Evolutionary conservation across 345 rosid genomes (phyloP).

Genomic region (Dipteronia dyeriana): DNA sequence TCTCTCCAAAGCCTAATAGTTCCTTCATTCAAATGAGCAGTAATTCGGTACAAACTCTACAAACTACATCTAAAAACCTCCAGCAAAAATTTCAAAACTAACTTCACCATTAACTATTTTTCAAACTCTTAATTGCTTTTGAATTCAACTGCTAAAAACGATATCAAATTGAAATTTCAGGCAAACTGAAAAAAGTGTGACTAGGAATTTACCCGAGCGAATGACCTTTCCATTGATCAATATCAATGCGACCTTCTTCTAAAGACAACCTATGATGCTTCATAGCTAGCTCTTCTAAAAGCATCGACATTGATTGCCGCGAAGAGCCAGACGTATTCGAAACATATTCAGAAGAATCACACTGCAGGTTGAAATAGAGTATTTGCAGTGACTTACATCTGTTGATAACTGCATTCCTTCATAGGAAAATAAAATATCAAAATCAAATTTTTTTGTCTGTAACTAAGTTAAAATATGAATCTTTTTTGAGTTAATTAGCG

Average conservation of each 20-base stretch:
- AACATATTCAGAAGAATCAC: slow-evolving; percentile 14
- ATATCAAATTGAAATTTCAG: neutral
- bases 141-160: neutral
- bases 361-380: slow-evolving; percentile 47
- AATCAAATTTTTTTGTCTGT: neutral
- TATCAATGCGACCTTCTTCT: slow-evolving; percentile 40
- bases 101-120: too few relatives aligned
- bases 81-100: too few relatives aligned
- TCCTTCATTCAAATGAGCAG: too few relatives aligned
- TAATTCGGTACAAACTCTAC: too few relatives aligned
- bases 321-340: slow-evolving; percentile 26
- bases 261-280: slow-evolving; percentile 61
- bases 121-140: neutral
- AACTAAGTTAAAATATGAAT: neutral
- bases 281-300: slow-evolving; percentile 62
- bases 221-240: slow-evolving; percentile 87
- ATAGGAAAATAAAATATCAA: slow-evolving; percentile 12
- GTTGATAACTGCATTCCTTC: slow-evolving; percentile 57
- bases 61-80: too few relatives aligned
- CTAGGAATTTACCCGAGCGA: slow-evolving; percentile 49
- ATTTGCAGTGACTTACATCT: slow-evolving; percentile 56
- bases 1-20: neutral
- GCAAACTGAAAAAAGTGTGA: neutral
- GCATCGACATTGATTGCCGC: slow-evolving; percentile 37
- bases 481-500: neutral